Base-by-base conservation (phyloP, 2,329 filamentous ascomycete species). In the Xylariaceae sp. region DNA sequence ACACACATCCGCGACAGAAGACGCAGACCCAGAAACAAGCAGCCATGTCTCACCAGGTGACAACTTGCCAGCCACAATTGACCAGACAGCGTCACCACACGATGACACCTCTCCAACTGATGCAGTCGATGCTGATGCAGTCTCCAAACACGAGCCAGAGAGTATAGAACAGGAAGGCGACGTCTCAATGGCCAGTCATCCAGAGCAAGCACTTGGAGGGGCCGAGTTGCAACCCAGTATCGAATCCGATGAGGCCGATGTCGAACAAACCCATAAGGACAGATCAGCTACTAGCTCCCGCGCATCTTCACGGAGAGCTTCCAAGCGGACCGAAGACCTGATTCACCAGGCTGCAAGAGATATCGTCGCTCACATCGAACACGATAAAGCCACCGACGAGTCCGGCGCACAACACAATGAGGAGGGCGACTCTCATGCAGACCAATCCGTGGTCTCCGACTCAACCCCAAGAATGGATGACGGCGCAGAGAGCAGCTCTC, bases 321-420 rank as follows among this genome's bases (percentile, higher is more conserved):
- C 74, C 1, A 59, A 66, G 10, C 67, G 71, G 5, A 77, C 78
- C 2, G 75, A 81, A 56, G 76, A 74, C 6, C 66, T 78, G 33
- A 80, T 81, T 51, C 75, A 79, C 31, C 73, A 72, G 19, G 77
- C 77, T 1, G 77, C 77, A 1, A 68, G 72, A 44, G 75, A 75
- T 18, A 76, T 80, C 12, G 69, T 80, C 10, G 73, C 71, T 2
- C 73, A 71, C 38, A 71, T 78, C 14, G 73, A 75, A 47, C 59
- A 68, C 33, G 66, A 71, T 35, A 63, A 61, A 47, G 51, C 42
- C 43, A 40, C 54, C 41, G 43, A 56, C 17, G 49, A 57, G 15
- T 18, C 54, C 22, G 57, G 48, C 5, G 63, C 66, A 12, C 56
- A 63, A 6, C 51, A 48, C 9, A 60, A 58, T 18, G 55, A 58